Evolutionary conservation across 2,329 filamentous ascomycete genomes (phyloP).

Genomic region (Neonectria faginata): DNA sequence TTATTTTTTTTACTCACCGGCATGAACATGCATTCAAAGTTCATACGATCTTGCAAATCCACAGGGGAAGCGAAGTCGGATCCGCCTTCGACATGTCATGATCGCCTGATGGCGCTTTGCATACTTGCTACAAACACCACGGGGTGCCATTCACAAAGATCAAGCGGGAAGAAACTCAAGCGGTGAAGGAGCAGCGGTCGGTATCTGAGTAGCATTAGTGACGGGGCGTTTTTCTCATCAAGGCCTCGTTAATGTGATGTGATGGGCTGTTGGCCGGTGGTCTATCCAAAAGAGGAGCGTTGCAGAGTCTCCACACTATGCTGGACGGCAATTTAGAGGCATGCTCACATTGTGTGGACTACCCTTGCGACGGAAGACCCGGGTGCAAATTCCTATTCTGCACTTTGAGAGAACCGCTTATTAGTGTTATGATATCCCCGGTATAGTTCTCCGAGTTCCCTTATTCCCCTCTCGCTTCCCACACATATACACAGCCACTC

Average conservation of each 20-base stretch:
- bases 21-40: no score
- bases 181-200: neutral
- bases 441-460: neutral
- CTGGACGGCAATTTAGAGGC: neutral
- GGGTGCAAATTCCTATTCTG: neutral
- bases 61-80: neutral
- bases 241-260: neutral
- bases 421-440: neutral
- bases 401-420: neutral
- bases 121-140: neutral
- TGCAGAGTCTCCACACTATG: neutral
- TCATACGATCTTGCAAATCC: neutral
- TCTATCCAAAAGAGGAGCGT: neutral
- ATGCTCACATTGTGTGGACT: neutral
- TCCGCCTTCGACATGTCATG: neutral
- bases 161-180: neutral
- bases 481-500: neutral
- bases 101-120: neutral
- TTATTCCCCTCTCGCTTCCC: no score
- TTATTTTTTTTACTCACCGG: no score
- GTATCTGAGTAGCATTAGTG: neutral
- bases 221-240: neutral
- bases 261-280: neutral
- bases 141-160: neutral
- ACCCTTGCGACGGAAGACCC: neutral